These are phyloP conservation scores for Fomitopsis palustris DNA, from an alignment of 1,284 basidiomycete genomes.

Conservation along the genomic window DNA sequence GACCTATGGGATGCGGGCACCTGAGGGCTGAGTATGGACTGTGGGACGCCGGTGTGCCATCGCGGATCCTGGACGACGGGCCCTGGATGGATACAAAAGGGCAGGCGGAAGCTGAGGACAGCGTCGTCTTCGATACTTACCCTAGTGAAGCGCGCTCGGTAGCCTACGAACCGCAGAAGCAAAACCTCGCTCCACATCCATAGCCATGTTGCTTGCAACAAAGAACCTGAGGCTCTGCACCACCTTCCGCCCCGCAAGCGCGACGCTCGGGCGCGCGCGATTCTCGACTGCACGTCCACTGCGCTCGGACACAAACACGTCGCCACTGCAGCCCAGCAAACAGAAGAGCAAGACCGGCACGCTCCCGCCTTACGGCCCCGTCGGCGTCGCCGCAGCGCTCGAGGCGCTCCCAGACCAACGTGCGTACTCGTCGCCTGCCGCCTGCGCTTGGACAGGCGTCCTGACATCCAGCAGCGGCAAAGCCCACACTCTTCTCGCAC, in stretches of 20 bases:
- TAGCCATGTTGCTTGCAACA: not conserved
- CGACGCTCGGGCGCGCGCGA: not conserved
- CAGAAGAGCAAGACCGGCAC: constrained; percentile 25
- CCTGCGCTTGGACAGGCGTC: not conserved
- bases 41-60: not conserved
- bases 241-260: not conserved
- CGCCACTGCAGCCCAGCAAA: constrained; percentile 7
- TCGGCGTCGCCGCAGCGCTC: constrained; percentile 62
- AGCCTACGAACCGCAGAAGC: not conserved
- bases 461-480: constrained; percentile 13
- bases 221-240: not conserved
- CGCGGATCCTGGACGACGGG: not conserved
- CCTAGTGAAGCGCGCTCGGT: not conserved
- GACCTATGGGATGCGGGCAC: not conserved
- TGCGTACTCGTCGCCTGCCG: constrained; percentile 2
- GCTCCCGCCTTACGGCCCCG: constrained; percentile 49
- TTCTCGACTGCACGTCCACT: not conserved
- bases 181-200: not conserved
- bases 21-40: not conserved
- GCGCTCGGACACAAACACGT: constrained; percentile 2
- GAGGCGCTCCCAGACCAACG: constrained; percentile 30
- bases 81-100: not conserved
- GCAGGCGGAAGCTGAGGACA: not conserved
- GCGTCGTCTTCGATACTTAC: not conserved
- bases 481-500: constrained; percentile 45